Base-by-base conservation (phyloP, 2,329 filamentous ascomycete species). In the Fusarium redolens region DNA sequence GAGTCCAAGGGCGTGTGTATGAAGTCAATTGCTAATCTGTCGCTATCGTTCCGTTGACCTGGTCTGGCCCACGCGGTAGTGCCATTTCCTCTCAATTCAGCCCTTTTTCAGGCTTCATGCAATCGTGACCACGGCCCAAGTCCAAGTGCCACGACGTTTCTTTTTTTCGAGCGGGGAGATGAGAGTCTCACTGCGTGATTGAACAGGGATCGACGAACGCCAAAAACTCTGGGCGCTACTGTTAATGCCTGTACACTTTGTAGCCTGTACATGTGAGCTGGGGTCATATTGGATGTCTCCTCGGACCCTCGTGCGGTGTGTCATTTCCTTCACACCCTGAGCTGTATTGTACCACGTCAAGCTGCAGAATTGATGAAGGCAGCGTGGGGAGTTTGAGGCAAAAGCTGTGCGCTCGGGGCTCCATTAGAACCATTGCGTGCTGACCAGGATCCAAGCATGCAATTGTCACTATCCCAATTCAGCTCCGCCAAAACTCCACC, bases 381-480 rank as follows among this genome's bases (percentile, higher is more conserved):
- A 55, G 68, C 68, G 73, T 74, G 73, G 73, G 71, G 67, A 71
- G 64, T 37, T 59, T 54, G 64, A 40, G 65, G 65, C 52, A 67
- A 65, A 66, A 54, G 56, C 38, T 68, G 47, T 60, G 43, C 18
- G 30, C 17, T 25, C n/a, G 31, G 47, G 47, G 51, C 38, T 56
- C 64, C 66, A 52, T 69, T 65, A 69, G 58, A 65, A 43, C 48
- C 50, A 66, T 78, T 78, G 76, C 76, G 76, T 78, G 76, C 76
- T 78, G 76, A 72, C 76, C 61, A 72, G 76, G 76, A 77, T 78
- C 43, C 65, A 59, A 78, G 73, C 74, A 78, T 78, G 76, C 52
- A 69, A 78, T 78, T 62, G 66, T 77, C 48, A 25, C 72, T 64
- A 64, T 69, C 28, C 61, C 61, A 59, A 64, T 63, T 35, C 60